Percentiles rank a stretch among this genome's conserved stretches.
Conservation (phyloP, 805 yeast species). For the Wickerhamomyces queroliae region DNA sequence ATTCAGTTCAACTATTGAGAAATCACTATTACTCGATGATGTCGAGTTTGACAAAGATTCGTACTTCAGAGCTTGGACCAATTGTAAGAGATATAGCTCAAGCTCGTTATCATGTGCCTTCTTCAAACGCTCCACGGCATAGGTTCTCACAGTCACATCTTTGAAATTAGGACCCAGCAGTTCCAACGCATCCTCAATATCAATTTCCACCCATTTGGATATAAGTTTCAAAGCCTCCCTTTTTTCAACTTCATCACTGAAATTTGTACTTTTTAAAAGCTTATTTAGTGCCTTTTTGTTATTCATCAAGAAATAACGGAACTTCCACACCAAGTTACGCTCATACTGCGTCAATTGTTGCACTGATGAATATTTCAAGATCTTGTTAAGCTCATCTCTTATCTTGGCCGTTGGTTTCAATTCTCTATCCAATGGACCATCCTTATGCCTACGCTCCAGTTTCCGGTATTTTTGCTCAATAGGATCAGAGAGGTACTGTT, state of each 20-base stretch:
- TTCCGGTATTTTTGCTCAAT: slow-evolving; percentile 83
- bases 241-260: slow-evolving; percentile 81
- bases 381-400: slow-evolving; percentile 64
- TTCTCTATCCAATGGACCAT: slow-evolving; percentile 73
- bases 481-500: slow-evolving; percentile 65
- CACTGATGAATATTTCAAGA: slow-evolving; percentile 76
- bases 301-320: slow-evolving; percentile 72
- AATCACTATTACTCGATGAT: slow-evolving; percentile 23
- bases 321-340: slow-evolving; percentile 86
- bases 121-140: slow-evolving; percentile 81
- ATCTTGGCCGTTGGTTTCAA: slow-evolving; percentile 82
- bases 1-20: slow-evolving; percentile 30
- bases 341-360: slow-evolving; percentile 77
- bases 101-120: slow-evolving; percentile 78
- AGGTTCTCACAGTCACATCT: slow-evolving; percentile 68
- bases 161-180: slow-evolving; percentile 73
- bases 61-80: slow-evolving; percentile 87
- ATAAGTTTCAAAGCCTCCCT: slow-evolving; percentile 71
- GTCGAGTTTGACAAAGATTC: slow-evolving; percentile 33
- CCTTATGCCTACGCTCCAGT: slow-evolving; percentile 76
- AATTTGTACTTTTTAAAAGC: slow-evolving; percentile 79
- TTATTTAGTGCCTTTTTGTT: slow-evolving; percentile 69
- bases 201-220: slow-evolving; percentile 68
- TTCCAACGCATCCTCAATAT: slow-evolving; percentile 82
- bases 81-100: slow-evolving; percentile 75